These are phyloP conservation scores for Setaria viridis DNA, from an alignment of 202 grass and related monocot genomes.

Conservation along the genomic window DNA sequence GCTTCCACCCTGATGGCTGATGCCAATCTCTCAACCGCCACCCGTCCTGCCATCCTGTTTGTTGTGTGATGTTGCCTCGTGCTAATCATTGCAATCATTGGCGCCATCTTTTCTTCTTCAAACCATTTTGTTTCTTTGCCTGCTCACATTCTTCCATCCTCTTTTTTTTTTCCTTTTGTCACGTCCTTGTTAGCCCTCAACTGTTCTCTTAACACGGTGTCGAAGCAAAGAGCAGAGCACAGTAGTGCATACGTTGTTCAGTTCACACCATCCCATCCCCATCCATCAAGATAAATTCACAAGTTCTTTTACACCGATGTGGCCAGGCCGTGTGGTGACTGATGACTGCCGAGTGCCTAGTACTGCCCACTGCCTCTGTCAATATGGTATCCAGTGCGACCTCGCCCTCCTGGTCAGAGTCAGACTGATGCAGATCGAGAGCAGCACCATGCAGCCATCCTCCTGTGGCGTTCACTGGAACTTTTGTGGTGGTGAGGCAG, in stretches of 20 bases:
- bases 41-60: not conserved
- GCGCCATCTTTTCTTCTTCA: slow-evolving; percentile 35
- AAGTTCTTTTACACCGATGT: not conserved
- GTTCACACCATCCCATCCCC: not conserved
- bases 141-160: not conserved
- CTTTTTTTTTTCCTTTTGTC: not conserved
- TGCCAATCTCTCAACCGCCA: slow-evolving; percentile 55
- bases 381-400: slow-evolving; percentile 7
- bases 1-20: slow-evolving; percentile 22
- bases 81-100: slow-evolving; percentile 69
- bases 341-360: not conserved
- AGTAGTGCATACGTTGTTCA: no score
- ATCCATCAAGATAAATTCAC: slow-evolving; percentile 1
- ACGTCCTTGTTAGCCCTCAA: not conserved
- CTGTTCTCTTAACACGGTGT: not conserved
- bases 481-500: not conserved
- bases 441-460: not conserved
- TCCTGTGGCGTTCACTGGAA: slow-evolving; percentile 5
- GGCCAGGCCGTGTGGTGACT: not conserved
- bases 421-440: not conserved
- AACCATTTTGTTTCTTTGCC: not conserved
- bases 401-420: not conserved
- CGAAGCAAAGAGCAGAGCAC: not conserved
- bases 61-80: not conserved
- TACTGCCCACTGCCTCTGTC: slow-evolving; percentile 25